Evolutionary conservation across 345 rosid species (phyloP), one percentile per base, ranked within the genome.

Genomic region (Hibiscus syriacus): DNA sequence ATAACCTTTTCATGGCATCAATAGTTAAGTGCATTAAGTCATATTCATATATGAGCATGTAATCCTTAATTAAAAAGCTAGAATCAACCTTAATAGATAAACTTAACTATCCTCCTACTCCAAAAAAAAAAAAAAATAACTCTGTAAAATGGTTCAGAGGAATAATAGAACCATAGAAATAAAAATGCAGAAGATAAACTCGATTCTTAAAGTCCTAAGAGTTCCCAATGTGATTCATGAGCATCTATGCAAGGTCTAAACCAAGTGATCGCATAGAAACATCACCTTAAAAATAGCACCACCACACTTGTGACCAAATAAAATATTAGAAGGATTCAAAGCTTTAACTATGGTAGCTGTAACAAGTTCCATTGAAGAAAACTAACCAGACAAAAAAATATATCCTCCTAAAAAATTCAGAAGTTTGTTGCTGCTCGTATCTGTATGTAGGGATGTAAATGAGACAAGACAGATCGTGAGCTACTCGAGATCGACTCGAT

Each of bases 221-320:
- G 43, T 32, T 32, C 12, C 43, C 43, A 56, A 29, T 30, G 8
- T 32, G 43, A 58, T 30, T 72, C 43, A 71, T 17, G 46, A 65
- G 56, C 58, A 65, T 57, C 75, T 58, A 48, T 64, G 61, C 70
- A 52, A 67, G 59, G 59, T 49, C 30, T 69, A 70, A 73, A 56
- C 17, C 66, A 70, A 59, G 67, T 29, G 71, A 53, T 63, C 49
- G 26, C 49, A 72, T 63, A 54, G 68, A 77, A 25, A 41, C 63
- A 64, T 74, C 66, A 92, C 97, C 98, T 87, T 90, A 77, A 90
- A 90, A 69, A 90, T 87, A 6, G 86, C 64, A 70, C 98, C 93
- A 78, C 96, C 93, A 16, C 84, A 81, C 79, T 96, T 90, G 86
- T n/a, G 53, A 75, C 45, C 73, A 74, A 74, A 79, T 10, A 64